Evolutionary conservation across 2,329 filamentous ascomycete species (phyloP), one percentile per base, ranked within the genome.

Genomic region (Aspergillus floridensis): DNA sequence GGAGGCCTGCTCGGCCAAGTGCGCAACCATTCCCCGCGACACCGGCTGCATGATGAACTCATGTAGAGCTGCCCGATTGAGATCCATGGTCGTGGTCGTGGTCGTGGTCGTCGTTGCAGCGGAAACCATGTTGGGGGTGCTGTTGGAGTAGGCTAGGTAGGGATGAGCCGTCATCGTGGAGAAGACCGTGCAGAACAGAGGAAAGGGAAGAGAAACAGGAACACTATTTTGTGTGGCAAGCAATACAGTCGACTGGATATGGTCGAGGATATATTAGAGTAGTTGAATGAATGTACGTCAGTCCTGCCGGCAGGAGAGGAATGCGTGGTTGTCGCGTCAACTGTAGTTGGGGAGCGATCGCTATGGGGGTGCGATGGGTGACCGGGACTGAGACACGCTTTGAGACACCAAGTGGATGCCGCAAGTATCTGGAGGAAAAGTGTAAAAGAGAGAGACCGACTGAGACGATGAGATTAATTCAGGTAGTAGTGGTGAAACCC

Each of bases 1-100:
- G 11, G 77, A 74, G 16, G 80, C 79, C 60, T 81, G 76, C 56
- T 75, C 68, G 49, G 79, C 79, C 63, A 82, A 66, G 66, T 81
- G 75, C 29, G 72, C 70, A 35, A 82, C 72, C 80, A 82, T 82
- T 52, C 79, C 77, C 26, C 74, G 72, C 32, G 78, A 77, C 14
- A 81, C 80, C n/a, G 79, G 78, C 48, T 74, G 71, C 56, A 74
- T 74, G 57, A 81, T 74, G 58, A 82, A 81, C 59, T 80, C 76
- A 46, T 80, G 77, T 59, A 82, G 71, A 38, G 80, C 80, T 21
- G 74, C 74, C 64, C 74, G 68, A 66, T 81, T 80, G 59, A 74
- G 66, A 54, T 67, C 63, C 64, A 68, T 53, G 53, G 26, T 29
- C 7, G 26, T 29, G 7, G 2, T 63, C 22, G 56, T 63, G 57